Percentiles rank a stretch among this genome's conserved stretches.
Conservation (phyloP, 139 green algal genomes). For the Tetraselmis chui region DNA sequence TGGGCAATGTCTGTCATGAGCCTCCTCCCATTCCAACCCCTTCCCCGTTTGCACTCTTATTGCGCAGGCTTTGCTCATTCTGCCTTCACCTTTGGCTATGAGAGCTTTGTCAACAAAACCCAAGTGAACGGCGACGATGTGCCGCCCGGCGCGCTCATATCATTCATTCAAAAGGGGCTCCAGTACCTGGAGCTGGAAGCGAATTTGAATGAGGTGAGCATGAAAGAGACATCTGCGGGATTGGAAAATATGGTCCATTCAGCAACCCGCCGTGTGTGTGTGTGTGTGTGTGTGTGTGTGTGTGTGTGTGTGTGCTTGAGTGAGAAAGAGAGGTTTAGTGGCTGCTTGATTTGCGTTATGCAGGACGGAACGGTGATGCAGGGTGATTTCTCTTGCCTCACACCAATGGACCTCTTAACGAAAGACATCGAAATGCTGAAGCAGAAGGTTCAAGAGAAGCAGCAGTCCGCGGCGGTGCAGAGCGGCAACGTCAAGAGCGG, state of each 20-base stretch:
- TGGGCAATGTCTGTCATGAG: too few species aligned
- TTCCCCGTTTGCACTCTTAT: neutral
- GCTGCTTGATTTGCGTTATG: neutral
- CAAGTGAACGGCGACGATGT: conserved; percentile 76
- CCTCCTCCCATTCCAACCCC: neutral
- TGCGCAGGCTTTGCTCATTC: conserved; percentile 86
- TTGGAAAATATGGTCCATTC: too few species aligned
- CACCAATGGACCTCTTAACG: conserved; percentile 77
- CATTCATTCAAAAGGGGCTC: conserved; percentile 92
- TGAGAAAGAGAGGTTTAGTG: neutral
- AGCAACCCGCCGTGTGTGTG: too few species aligned
- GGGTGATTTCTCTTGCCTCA: conserved; percentile 79
- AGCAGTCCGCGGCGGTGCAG: conserved; percentile 5
- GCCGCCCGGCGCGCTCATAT: conserved; percentile 83
- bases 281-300: conserved; percentile 12
- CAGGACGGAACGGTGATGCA: conserved; percentile 67
- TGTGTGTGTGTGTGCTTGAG: too few species aligned
- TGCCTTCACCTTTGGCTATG: conserved; percentile 88
- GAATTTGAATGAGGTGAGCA: conserved; percentile 80
- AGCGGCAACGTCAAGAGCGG: conserved; percentile 24
- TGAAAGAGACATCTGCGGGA: too few species aligned
- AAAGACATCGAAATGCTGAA: conserved; percentile 82
- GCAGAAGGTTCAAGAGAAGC: conserved; percentile 39
- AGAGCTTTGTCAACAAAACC: conserved; percentile 58
- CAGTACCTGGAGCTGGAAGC: conserved; percentile 96